These are phyloP conservation scores for Moesziomyces antarcticus DNA, from an alignment of 1,284 basidiomycete species.

Conservation along the genomic window DNA sequence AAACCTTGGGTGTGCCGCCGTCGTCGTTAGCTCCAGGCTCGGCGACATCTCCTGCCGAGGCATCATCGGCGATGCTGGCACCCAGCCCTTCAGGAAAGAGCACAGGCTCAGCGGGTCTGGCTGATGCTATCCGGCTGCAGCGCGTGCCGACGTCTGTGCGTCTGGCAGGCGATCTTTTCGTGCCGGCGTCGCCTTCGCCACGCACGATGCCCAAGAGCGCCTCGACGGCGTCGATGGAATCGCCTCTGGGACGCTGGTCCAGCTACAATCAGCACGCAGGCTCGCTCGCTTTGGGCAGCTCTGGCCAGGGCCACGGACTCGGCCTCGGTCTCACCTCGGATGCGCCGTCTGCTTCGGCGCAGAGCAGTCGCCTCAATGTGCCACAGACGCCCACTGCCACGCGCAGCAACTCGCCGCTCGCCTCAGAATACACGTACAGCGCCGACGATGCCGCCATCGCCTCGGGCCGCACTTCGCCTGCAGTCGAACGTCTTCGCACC, in stretches of 20 bases:
- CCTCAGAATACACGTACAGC: constrained; percentile 36
- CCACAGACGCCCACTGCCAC: constrained; percentile 52
- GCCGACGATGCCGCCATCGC: constrained; percentile 10
- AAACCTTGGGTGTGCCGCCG: constrained; percentile 44
- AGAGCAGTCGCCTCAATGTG: constrained; percentile 31
- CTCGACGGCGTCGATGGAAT: constrained; percentile 40
- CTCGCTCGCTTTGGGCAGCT: constrained; percentile 10
- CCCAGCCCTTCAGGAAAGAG: constrained; percentile 28
- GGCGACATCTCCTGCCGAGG: constrained; percentile 9
- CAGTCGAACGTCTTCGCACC: constrained; percentile 22
- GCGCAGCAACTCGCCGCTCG: constrained; percentile 46
- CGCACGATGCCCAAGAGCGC: constrained; percentile 41
- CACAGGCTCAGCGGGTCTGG: constrained; percentile 23
- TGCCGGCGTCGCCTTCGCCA: constrained; percentile 43
- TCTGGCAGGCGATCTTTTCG: constrained; percentile 70
- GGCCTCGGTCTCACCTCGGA: constrained; percentile 37
- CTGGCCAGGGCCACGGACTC: constrained; percentile 25
- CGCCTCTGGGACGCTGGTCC: constrained; percentile 28
- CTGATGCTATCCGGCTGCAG: constrained; percentile 71
- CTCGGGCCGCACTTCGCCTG: constrained; percentile 50
- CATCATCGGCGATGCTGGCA: constrained; percentile 17
- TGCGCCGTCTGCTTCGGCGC: constrained; percentile 10
- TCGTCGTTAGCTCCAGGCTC: constrained; percentile 7
- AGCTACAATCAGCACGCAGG: constrained; percentile 12
- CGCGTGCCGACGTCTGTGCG: constrained; percentile 72